Evolutionary conservation across 768 basidiomycete genomes (phyloP), one percentile per base, ranked within the genome.

Genomic region (Boletus tomentosulus): DNA sequence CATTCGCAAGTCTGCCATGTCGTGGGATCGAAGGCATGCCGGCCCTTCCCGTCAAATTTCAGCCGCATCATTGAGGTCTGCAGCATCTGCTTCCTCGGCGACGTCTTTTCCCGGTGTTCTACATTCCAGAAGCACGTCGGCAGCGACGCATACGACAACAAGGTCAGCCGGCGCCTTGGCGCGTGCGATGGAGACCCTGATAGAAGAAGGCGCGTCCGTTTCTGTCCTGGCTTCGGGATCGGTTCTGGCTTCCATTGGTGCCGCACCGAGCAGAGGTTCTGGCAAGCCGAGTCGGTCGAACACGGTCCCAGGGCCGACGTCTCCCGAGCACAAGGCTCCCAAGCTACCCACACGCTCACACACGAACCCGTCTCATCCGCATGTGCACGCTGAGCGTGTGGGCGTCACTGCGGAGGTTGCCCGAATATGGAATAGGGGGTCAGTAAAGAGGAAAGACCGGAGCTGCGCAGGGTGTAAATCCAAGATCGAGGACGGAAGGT

Each of bases 401-500:
- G 60, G 64, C 9, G 22, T 58, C 25, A 59, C 59, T 16, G 62
- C 57, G 49, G 63, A 75, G 58, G 56, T 69, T 50, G 60, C 57
- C 49, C 61, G 66, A 50, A 46, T 68, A 63, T 58, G 71, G 58
- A 62, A 62, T 65, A 65, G 64, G 70, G 68, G 59, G 55, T 66
- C 64, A 57, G 61, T 51, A 68, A 65, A 61, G 66, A 65, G 56
- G 73, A 66, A 61, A 64, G 58, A 50, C 25, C 78, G 73, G 55
- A 65, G 72, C 13, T 97, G 94, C 64, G 71, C 84, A 47, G 80
- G 83, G 58, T 97, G 94, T 70, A 68, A 76, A 51, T 78, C 78
- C 66, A 71, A 62, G 57, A 86, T 96, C 51, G 85, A 87, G 35
- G 87, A 92, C 66, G 86, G 87, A 58, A 75, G 88, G 60, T 95